These are phyloP conservation scores for Blumeria graminis DNA, from an alignment of 2,329 filamentous ascomycete genomes.

Conservation along the genomic window DNA sequence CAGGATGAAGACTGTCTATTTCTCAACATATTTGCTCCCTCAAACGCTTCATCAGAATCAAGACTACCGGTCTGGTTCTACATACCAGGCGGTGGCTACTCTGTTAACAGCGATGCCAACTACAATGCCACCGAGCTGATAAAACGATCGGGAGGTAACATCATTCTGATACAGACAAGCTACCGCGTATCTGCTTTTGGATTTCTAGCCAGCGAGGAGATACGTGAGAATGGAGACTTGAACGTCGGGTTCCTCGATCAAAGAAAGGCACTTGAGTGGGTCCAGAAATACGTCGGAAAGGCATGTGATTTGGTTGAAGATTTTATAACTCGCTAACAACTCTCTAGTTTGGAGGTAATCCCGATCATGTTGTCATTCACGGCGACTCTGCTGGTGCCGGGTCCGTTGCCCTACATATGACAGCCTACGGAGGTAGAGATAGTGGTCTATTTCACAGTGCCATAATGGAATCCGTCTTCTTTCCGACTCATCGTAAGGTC, in stretches of 20 bases:
- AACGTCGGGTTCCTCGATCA: slow-evolving; percentile 1
- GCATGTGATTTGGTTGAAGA: background rate
- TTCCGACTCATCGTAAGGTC: slow-evolving; percentile 2
- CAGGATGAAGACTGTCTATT: slow-evolving; percentile 15
- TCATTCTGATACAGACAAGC: slow-evolving; percentile 21
- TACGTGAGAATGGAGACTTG: background rate
- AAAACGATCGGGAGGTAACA: slow-evolving; percentile 14
- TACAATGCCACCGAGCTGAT: slow-evolving; percentile 21
- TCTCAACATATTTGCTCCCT: slow-evolving; percentile 14
- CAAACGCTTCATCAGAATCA: slow-evolving; percentile 4
- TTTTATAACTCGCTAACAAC: background rate
- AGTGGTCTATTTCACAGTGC: slow-evolving; percentile 28
- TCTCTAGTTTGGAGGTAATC: slow-evolving; percentile 12
- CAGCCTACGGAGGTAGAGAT: slow-evolving; percentile 24
- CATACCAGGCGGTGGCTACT: slow-evolving; percentile 21
- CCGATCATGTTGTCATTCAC: slow-evolving; percentile 19
- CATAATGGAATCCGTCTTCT: slow-evolving; percentile 23
- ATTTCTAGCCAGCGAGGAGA: slow-evolving; percentile 6
- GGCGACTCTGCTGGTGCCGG: slow-evolving; percentile 21
- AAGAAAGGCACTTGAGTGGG: slow-evolving; percentile 1
- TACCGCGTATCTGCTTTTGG: slow-evolving; percentile 18
- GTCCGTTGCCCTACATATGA: slow-evolving; percentile 21
- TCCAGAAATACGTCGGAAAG: slow-evolving; percentile 1
- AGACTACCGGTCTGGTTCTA: slow-evolving; percentile 20
- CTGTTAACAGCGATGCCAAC: slow-evolving; percentile 17